Base-by-base conservation (phyloP, 305 asterid genomes). In the Rubia balearica region DNA sequence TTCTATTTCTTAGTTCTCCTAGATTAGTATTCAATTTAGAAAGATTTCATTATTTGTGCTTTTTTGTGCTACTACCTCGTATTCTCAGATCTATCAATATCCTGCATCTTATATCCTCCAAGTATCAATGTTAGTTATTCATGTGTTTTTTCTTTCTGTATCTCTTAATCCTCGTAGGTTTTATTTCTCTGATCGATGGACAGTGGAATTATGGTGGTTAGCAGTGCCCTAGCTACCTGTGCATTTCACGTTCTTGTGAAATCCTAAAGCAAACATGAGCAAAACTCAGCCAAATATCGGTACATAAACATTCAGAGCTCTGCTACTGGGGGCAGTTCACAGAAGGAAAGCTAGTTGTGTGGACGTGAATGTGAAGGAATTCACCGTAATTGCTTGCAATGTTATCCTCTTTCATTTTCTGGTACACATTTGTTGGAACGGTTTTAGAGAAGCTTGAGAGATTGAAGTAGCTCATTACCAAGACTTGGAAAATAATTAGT, bases 241-340 rank as follows among this genome's bases (percentile, higher is more conserved):
- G n/a, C 33, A 56, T 61, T 63, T n/a, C 33, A 24, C 3, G 21
- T 27, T 64, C 33, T 27, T 48, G 19, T 48, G 9, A 46, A 41
- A 40, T 64, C 16, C 7, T 33, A 33, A 33, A 33, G 38, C 38
- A 33, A 33, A 33, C 38, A 33, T 33, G 5, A 67, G 61, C 60
- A 67, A 67, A 46, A 67, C 59, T 3, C 71, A 7, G 43, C 60
- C 71, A 27, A 67, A 22, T 21, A 46, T 90, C 0, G 89, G 84
- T 91, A 91, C 89, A 67, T 85, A 80, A 1, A 85, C 70, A 72
- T 72, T 81, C 13, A 76, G 36, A 13, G 97, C 93, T 0, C 87
- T 87, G 21, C 96, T 96, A 16, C 84, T 82, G 4, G 88, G 87
- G 6, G 88, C 91, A 13, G 93, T 86, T 16, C 96, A 95, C 0